These are phyloP conservation scores for Talaromyces amestolkiae DNA, from an alignment of 2,329 filamentous ascomycete genomes.

Conservation along the genomic window DNA sequence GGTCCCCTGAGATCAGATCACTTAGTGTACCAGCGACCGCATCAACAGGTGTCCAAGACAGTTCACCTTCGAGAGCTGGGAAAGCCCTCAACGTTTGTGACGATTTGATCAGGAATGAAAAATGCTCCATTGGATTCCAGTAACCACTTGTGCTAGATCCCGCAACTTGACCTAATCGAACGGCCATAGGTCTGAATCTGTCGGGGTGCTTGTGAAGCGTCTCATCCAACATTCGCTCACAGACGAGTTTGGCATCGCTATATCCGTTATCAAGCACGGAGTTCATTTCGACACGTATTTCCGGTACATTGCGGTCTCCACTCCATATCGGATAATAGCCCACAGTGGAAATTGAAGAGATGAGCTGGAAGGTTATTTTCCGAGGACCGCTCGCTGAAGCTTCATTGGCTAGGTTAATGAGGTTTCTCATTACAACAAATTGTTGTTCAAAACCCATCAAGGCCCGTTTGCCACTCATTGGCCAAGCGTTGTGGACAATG, in stretches of 20 bases:
- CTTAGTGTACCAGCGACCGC: slow-evolving; percentile 32
- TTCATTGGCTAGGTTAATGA: background rate
- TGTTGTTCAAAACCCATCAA: slow-evolving; percentile 26
- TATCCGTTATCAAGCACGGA: slow-evolving; percentile 49
- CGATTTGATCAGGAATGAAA: slow-evolving; percentile 52
- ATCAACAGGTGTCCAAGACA: slow-evolving; percentile 51
- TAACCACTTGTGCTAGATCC: slow-evolving; percentile 50
- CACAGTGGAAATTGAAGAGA: slow-evolving; percentile 40
- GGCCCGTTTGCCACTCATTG: slow-evolving; percentile 24
- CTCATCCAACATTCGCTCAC: slow-evolving; percentile 50
- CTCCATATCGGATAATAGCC: background rate
- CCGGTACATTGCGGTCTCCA: slow-evolving; percentile 37
- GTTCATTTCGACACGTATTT: slow-evolving; percentile 40
- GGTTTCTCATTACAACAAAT: slow-evolving; percentile 41
- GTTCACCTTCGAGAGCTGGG: slow-evolving; percentile 41
- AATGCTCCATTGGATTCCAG: slow-evolving; percentile 56
- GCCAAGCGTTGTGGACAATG: slow-evolving; percentile 39
- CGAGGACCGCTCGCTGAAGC: slow-evolving; percentile 21
- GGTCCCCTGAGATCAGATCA: slow-evolving; percentile 32
- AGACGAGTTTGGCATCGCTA: slow-evolving; percentile 52
- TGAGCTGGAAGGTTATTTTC: slow-evolving; percentile 38
- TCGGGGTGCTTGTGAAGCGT: slow-evolving; percentile 45
- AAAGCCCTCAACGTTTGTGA: slow-evolving; percentile 46
- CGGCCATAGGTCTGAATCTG: slow-evolving; percentile 44
- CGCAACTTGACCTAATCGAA: slow-evolving; percentile 54